Evolutionary conservation across 768 basidiomycete genomes (phyloP).

Genomic region (Clavulina sp.): DNA sequence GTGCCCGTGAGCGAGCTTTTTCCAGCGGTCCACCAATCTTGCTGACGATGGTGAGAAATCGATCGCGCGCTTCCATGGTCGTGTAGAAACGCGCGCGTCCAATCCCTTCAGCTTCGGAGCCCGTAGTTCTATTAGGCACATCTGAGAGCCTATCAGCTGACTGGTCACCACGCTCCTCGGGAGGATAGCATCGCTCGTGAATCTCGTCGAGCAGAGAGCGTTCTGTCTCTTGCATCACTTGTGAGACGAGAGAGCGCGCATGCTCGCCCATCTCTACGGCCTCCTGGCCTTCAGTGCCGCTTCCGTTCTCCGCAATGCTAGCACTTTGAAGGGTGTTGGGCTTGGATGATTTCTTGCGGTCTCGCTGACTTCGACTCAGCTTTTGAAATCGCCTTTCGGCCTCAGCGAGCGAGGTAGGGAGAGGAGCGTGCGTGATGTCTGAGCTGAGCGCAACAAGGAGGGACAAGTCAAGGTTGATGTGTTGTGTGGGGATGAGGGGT

Average conservation of each 20-base stretch:
- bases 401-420: conserved; percentile 25
- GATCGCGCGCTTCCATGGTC: conserved; percentile 53
- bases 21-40: conserved; percentile 66
- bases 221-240: conserved; percentile 59
- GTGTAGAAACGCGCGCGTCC: conserved; percentile 54
- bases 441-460: conserved; percentile 70
- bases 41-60: conserved; percentile 56
- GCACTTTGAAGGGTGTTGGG: neutral
- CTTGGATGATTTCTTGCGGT: neutral
- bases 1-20: conserved; percentile 39
- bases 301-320: neutral
- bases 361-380: neutral
- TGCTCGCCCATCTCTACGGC: conserved; percentile 26
- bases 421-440: conserved; percentile 55
- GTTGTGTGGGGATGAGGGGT: conserved; percentile 30
- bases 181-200: conserved; percentile 22
- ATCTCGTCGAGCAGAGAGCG: conserved; percentile 47
- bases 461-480: conserved; percentile 70
- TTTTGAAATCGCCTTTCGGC: neutral
- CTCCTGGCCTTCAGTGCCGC: neutral
- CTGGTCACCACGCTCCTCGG: neutral
- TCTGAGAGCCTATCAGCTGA: neutral
- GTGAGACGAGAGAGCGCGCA: conserved; percentile 50
- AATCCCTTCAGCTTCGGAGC: neutral
- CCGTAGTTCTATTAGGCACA: neutral